Evolutionary conservation across 2,329 filamentous ascomycete species (phyloP).

Genomic region (Clonostachys rhizophaga): DNA sequence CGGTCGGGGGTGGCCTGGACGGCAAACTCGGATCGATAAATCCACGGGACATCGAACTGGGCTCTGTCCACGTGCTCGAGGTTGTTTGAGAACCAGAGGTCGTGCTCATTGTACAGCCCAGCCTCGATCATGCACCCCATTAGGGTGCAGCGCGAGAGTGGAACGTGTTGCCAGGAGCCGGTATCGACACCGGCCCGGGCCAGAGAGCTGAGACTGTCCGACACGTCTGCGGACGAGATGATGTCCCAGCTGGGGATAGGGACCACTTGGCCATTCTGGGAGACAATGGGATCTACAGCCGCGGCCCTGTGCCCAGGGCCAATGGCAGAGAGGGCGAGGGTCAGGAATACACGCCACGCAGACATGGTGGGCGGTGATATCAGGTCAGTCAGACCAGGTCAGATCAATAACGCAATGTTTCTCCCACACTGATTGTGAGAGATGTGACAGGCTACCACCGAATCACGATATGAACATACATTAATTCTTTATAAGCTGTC

Average conservation of each 20-base stretch:
- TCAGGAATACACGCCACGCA: no score
- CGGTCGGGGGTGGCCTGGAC: conserved; percentile 14
- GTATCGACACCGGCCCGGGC: conserved; percentile 38
- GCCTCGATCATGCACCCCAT: conserved; percentile 52
- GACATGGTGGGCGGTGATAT: no score
- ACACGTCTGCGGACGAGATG: conserved; percentile 32
- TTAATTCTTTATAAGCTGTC: no score
- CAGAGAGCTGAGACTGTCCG: conserved; percentile 25
- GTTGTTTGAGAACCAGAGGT: conserved; percentile 52
- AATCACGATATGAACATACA: no score
- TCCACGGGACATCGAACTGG: conserved; percentile 50
- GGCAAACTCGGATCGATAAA: conserved; percentile 50
- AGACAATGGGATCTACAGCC: conserved; percentile 8
- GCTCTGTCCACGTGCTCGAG: conserved; percentile 31
- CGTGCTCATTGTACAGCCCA: conserved; percentile 43
- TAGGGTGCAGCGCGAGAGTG: conserved; percentile 42
- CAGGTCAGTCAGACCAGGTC: no score
- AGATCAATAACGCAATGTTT: no score
- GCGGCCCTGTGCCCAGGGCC: no score
- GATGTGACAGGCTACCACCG: no score
- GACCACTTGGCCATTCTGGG: conserved; percentile 15
- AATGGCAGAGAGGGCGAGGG: no score
- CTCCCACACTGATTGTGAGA: no score
- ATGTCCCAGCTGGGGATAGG: conserved; percentile 42
- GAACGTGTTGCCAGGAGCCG: conserved; percentile 44